These are phyloP conservation scores for Pugionium dolabratum DNA, from an alignment of 345 rosid genomes.

Conservation along the genomic window DNA sequence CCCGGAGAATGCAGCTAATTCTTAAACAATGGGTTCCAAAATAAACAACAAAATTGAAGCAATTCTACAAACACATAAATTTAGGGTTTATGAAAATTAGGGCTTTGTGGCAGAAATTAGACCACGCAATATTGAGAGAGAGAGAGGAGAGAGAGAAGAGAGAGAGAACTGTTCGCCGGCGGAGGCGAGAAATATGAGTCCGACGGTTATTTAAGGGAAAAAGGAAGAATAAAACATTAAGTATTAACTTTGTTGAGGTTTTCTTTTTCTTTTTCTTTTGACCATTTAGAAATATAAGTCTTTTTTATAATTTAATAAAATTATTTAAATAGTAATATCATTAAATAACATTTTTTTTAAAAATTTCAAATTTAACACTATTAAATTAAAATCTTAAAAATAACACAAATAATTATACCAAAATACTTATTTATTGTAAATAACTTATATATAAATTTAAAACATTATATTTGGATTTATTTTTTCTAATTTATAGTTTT, in stretches of 20 bases:
- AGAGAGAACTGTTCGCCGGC: constrained; percentile 27
- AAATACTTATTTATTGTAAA: too few relatives aligned
- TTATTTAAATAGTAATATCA: too few relatives aligned
- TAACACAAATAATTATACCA: too few relatives aligned
- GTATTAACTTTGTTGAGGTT: neutral
- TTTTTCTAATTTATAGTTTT: too few relatives aligned
- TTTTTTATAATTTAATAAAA: too few relatives aligned
- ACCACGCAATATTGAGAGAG: constrained; percentile 24
- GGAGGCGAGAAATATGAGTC: constrained; percentile 27
- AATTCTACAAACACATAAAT: neutral
- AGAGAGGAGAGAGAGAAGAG: constrained; percentile 2
- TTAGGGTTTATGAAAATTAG: constrained; percentile 27
- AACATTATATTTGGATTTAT: too few relatives aligned
- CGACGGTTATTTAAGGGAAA: constrained; percentile 32
- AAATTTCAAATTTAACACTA: too few relatives aligned
- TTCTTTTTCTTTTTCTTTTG: too few relatives aligned
- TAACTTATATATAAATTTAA: too few relatives aligned
- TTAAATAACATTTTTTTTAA: too few relatives aligned
- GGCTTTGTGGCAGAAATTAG: constrained; percentile 35
- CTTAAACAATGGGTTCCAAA: neutral
- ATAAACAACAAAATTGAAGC: constrained; percentile 6
- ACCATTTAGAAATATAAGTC: too few relatives aligned
- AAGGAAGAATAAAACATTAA: neutral
- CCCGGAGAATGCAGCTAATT: constrained; percentile 28
- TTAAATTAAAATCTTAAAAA: too few relatives aligned